Conservation (phyloP, 23 red algal genomes). For the Gracilaria gracilis region DNA sequence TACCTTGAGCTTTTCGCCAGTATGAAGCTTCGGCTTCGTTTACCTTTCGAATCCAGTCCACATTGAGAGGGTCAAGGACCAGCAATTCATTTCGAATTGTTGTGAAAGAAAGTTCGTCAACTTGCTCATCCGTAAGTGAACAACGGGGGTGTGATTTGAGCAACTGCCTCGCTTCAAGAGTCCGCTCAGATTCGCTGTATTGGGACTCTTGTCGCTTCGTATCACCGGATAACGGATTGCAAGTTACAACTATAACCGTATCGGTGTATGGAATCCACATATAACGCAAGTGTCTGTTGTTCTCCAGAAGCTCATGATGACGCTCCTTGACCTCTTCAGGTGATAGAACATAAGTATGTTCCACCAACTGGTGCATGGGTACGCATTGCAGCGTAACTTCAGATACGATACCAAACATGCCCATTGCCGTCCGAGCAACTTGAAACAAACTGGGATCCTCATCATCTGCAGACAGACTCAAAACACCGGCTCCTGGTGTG, state of each 20-base stretch:
- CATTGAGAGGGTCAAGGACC: conserved; percentile 77
- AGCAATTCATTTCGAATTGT: conserved; percentile 83
- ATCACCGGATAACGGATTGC: conserved; percentile 54
- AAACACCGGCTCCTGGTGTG: conserved; percentile 77
- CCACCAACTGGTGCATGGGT: conserved; percentile 75
- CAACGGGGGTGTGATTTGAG: conserved; percentile 34
- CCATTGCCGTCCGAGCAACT: conserved; percentile 75
- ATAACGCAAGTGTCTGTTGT: conserved; percentile 90
- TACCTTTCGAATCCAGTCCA: conserved; percentile 74
- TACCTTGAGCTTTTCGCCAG: conserved; percentile 70
- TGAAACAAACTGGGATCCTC: conserved; percentile 66
- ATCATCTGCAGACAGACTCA: conserved; percentile 62
- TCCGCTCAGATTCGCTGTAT: conserved; percentile 25
- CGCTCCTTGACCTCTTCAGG: conserved; percentile 49
- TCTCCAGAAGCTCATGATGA: conserved; percentile 54
- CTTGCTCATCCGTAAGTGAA: conserved; percentile 43
- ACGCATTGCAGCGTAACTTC: conserved; percentile 88
- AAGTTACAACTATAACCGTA: conserved; percentile 87
- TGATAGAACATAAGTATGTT: conserved; percentile 68
- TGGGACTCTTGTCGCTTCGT: neutral
- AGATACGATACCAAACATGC: conserved; percentile 82
- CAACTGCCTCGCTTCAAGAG: conserved; percentile 54
- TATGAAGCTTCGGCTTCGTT: conserved; percentile 85
- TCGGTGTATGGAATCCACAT: conserved; percentile 98
- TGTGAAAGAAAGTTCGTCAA: conserved; percentile 61